Base-by-base conservation (phyloP, 2,329 filamentous ascomycete genomes). In the Xylaria sp. region DNA sequence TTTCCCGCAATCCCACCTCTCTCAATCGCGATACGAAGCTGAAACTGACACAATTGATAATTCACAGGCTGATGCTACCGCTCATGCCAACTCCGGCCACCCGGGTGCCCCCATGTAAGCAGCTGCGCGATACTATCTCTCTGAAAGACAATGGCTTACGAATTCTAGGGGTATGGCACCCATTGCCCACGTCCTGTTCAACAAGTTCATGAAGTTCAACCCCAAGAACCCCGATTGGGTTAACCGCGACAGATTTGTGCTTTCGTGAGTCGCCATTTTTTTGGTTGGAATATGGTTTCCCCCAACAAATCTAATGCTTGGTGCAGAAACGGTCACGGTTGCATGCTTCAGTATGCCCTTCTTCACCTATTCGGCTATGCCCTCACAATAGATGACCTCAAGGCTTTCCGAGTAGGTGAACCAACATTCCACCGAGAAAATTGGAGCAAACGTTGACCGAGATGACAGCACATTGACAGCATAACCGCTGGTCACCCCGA, bases 181-280 rank as follows among this genome's bases (percentile, higher is more conserved):
- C 67, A 89, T 94, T 76, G 90, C 95, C 80, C 95, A 98, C 86
- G 92, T 98, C 75, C 88, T 99, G 70, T 99, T 92, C 85, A 96
- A 97, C 88, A 96, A 95, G 82, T 96, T 97, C 87, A 92, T 99
- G 92, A 96, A 83, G 79, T 99, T 97, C 88, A 99, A 98, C 90
- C 95, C 95, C 75, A 96, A 97, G 90, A 97, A 97, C 88, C 92
- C 95, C 73, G 86, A 92, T 70, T 99, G 94, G 94, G 76, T 95
- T 74, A 98, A 98, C 88, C 90, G 95, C 77, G 95, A 99, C 83
- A 91, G 95, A 80, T 99, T 99, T 77, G 93, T 99, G 67, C 93
- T 99, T 78, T 99, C 95, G 94, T 97, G 87, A 87, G 94, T 90
- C 19, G 46, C 55, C 28, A 4, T n/a, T 40, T 4, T 23, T 47